Conservation (phyloP, 129 eudicot species). For the Arctium lappa region DNA sequence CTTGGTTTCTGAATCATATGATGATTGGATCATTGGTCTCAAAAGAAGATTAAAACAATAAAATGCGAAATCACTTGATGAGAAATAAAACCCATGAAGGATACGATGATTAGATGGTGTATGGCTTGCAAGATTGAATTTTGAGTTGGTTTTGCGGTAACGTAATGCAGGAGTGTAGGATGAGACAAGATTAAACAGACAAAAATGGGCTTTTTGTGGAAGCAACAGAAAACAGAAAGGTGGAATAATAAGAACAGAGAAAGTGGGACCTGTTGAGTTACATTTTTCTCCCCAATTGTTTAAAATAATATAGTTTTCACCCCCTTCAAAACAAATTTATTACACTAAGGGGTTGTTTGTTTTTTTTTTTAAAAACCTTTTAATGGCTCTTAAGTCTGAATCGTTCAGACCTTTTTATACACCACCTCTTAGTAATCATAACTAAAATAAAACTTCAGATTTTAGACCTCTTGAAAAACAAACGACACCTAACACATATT, state of each 20-base stretch:
- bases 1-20: constrained; percentile 7
- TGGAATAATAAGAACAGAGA: neutral
- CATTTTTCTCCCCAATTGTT: neutral
- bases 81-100: neutral
- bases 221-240: constrained; percentile 3
- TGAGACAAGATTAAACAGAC: constrained; percentile 16
- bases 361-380: no score
- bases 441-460: no score
- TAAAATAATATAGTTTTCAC: neutral
- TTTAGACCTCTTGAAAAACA: no score
- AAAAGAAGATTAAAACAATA: constrained; percentile 19
- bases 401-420: no score
- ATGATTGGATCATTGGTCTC: constrained; percentile 21
- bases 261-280: neutral
- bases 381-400: no score
- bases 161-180: constrained; percentile 36
- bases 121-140: constrained; percentile 32
- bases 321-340: neutral
- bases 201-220: constrained; percentile 19
- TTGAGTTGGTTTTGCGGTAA: constrained; percentile 32
- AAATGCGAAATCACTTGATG: constrained; percentile 6
- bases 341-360: no score
- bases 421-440: no score
- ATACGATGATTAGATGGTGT: neutral
- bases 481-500: no score